Evolutionary conservation across 2,329 filamentous ascomycete genomes (phyloP).

Genomic region (Elsinoe australis): DNA sequence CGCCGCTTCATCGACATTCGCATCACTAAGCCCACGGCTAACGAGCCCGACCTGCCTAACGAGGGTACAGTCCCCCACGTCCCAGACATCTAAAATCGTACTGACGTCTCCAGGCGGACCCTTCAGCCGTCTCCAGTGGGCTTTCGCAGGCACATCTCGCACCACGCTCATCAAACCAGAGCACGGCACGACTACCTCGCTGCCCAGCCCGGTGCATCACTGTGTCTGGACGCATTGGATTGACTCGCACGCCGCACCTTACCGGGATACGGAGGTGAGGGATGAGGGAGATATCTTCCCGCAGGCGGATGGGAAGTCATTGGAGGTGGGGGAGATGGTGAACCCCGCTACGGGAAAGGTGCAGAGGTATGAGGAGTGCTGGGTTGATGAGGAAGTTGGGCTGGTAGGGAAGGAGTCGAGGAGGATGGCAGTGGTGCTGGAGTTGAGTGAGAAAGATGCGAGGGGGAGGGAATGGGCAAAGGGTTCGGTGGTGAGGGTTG

Average conservation of each 20-base stretch:
- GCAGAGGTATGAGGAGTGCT: slow-evolving; percentile 59
- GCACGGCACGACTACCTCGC: slow-evolving; percentile 20
- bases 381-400: slow-evolving; percentile 44
- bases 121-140: slow-evolving; percentile 52
- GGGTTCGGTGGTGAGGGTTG: slow-evolving; percentile 50
- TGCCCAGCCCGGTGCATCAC: slow-evolving; percentile 19
- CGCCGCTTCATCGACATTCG: slow-evolving; percentile 57
- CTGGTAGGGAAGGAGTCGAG: background rate
- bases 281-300: slow-evolving; percentile 53
- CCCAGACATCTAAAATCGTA: background rate
- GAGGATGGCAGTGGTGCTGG: slow-evolving; percentile 20
- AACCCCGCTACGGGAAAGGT: slow-evolving; percentile 48
- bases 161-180: slow-evolving; percentile 30
- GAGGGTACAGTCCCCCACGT: slow-evolving; percentile 13
- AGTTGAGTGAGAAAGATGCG: slow-evolving; percentile 39
- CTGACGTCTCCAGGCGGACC: slow-evolving; percentile 25
- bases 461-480: slow-evolving; percentile 28
- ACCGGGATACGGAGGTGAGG: slow-evolving; percentile 30
- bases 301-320: slow-evolving; percentile 32
- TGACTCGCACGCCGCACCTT: slow-evolving; percentile 42
- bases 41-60: slow-evolving; percentile 22
- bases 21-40: slow-evolving; percentile 34
- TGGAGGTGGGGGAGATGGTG: slow-evolving; percentile 55
- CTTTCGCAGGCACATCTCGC: slow-evolving; percentile 51
- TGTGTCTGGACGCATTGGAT: slow-evolving; percentile 54